Evolutionary conservation across 805 yeast species (phyloP), one percentile per base, ranked within the genome.

Genomic region (Candida takata): DNA sequence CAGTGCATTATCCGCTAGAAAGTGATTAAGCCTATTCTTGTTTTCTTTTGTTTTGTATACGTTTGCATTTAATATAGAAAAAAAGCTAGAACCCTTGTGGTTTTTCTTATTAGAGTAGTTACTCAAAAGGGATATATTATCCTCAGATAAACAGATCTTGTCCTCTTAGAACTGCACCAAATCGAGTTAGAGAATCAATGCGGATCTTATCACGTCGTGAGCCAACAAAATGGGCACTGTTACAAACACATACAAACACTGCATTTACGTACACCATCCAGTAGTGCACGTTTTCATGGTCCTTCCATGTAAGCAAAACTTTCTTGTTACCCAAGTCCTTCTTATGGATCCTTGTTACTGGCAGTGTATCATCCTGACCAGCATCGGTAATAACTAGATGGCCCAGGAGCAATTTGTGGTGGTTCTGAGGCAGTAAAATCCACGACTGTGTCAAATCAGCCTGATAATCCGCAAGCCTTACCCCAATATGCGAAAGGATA

Each of bases 241-340:
- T 36, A 2, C 40, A 15, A 8, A 44, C 44, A 8, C 64, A 61
- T 2, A 36, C 45, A 36, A 64, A 60, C 16, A 29, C 36, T 8
- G 45, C 55, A 42, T 62, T 50, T 6, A 55, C 41, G 37, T 44
- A 62, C 2, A 63, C 41, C 10, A 58, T 15, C 54, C 62, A 61
- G 36, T 57, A 53, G 4, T 54, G 35, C 6, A 35, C 47, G 7
- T 38, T 35, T 3, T 27, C 40, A 19, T 46, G 38, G 13, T 46
- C 52, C 14, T 29, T 15, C 57, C 58, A 49, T 45, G 56, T 49
- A 14, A 45, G 33, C 14, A 53, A 29, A 2, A 53, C 39, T 17
- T 29, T 18, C 7, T 45, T 21, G 2, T 39, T 24, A 4, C 29
- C 33, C 8, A 42, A 13, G 13, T 36, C 37, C 4, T 29, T 29